Conservation (phyloP, 164 flowering plant species). For the Nelumbo lutea region DNA sequence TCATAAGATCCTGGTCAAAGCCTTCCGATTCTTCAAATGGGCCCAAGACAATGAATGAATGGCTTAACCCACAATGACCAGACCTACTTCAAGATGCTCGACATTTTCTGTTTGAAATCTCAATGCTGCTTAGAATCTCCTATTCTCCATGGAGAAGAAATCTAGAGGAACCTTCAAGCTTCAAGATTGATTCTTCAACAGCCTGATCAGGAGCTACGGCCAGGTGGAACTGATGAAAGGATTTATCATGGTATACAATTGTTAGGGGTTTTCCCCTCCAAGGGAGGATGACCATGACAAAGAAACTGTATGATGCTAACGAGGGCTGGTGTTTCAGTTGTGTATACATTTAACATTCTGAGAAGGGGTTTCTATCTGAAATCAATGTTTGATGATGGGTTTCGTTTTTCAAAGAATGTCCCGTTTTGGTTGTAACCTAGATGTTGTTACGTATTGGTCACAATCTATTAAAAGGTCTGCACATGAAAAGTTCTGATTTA, state of each 20-base stretch:
- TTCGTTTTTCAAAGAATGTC: constrained; percentile 61
- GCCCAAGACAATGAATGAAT: constrained; percentile 15
- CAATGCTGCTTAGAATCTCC: constrained; percentile 57
- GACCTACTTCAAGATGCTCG: constrained; percentile 47
- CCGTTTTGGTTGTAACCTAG: constrained; percentile 36
- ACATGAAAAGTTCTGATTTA: constrained; percentile 34
- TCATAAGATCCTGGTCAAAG: constrained; percentile 43
- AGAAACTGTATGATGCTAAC: constrained; percentile 48
- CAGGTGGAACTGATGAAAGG: constrained; percentile 59
- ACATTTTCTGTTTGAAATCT: constrained; percentile 54
- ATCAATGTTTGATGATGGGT: constrained; percentile 64
- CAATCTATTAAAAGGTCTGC: constrained; percentile 67
- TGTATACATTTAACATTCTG: constrained; percentile 61
- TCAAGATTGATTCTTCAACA: constrained; percentile 54
- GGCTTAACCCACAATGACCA: constrained; percentile 40
- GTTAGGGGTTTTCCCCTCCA: constrained; percentile 48
- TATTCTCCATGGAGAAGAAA: constrained; percentile 45
- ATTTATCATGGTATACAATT: constrained; percentile 43
- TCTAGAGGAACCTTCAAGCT: constrained; percentile 36
- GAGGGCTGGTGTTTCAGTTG: constrained; percentile 51
- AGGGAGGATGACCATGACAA: constrained; percentile 53
- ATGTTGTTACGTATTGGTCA: constrained; percentile 64
- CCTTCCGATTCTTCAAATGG: constrained; percentile 63
- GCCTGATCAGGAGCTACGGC: constrained; percentile 58
- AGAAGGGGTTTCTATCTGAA: constrained; percentile 73